These are phyloP conservation scores for Cornus florida DNA, from an alignment of 148 eudicot genomes.

Conservation along the genomic window DNA sequence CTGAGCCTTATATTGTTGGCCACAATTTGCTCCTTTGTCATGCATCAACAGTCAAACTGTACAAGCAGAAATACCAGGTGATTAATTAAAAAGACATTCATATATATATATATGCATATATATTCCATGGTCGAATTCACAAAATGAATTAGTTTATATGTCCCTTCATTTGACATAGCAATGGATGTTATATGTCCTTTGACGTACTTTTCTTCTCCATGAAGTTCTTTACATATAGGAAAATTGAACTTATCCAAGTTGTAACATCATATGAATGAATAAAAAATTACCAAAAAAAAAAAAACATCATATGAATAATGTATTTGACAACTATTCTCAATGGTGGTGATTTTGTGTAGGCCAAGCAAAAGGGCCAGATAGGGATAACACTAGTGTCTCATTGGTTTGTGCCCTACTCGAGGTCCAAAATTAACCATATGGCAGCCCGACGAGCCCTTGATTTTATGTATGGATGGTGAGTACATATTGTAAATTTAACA, in stretches of 20 bases:
- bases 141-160: too few species aligned
- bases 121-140: too few species aligned
- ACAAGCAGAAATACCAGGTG: constrained; percentile 29
- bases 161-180: too few species aligned
- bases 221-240: too few species aligned
- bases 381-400: constrained; percentile 5
- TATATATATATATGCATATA: too few species aligned
- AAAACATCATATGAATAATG: too few species aligned
- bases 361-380: constrained; percentile 9
- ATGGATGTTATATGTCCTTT: too few species aligned
- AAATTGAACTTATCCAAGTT: neutral
- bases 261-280: neutral
- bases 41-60: constrained; percentile 21
- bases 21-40: constrained; percentile 32
- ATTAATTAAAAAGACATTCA: too few species aligned
- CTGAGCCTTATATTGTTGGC: constrained; percentile 22
- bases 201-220: neutral
- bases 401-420: neutral
- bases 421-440: constrained; percentile 1
- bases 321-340: neutral
- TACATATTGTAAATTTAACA: neutral
- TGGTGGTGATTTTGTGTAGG: constrained; percentile 3
- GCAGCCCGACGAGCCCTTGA: constrained; percentile 39
- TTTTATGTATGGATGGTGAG: constrained; percentile 44
- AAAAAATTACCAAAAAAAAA: too few species aligned